phyloP scores from a whole-genome alignment of 2,329 filamentous ascomycete genomes.

The Stachybotrys elegans region DNA sequence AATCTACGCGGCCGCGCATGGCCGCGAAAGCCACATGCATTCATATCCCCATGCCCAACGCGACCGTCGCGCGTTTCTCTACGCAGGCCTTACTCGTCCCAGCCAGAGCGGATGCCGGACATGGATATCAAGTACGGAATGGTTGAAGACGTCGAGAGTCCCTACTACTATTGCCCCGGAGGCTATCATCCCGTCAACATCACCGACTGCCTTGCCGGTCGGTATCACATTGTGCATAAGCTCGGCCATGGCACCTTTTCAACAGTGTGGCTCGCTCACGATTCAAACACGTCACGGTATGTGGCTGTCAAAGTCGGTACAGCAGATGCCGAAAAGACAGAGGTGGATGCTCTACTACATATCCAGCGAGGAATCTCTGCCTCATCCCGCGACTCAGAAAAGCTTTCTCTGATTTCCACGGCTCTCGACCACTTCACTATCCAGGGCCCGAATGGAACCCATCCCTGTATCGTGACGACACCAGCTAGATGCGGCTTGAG shows the following conservation, averaged over 20 bases:
- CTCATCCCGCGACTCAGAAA: not conserved
- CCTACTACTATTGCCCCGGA: slow-evolving; percentile 23
- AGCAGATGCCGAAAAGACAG: slow-evolving; percentile 15
- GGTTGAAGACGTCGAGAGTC: slow-evolving; percentile 18
- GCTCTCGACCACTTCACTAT: slow-evolving; percentile 19
- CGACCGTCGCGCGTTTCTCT: not conserved
- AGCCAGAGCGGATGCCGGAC: no score
- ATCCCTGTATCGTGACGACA: slow-evolving; percentile 19
- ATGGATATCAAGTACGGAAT: slow-evolving; percentile 8
- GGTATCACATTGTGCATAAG: slow-evolving; percentile 22
- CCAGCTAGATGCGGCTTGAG: slow-evolving; percentile 20
- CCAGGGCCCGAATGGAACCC: slow-evolving; percentile 21
- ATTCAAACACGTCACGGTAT: slow-evolving; percentile 16
- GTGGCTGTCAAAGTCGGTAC: slow-evolving; percentile 28
- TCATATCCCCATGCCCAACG: not conserved
- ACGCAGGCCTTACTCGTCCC: not conserved
- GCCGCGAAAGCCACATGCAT: not conserved
- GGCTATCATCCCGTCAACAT: slow-evolving; percentile 34
- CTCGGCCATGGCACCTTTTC: slow-evolving; percentile 24
- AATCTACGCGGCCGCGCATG: not conserved
- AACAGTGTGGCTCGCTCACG: slow-evolving; percentile 28
- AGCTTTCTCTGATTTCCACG: slow-evolving; percentile 9
- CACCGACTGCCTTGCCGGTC: slow-evolving; percentile 25
- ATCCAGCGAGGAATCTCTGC: not conserved
- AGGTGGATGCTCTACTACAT: slow-evolving; percentile 18